A percentile compares a stretch with the other conserved stretches of the same genome.
These are phyloP conservation scores for Candida broadrunensis DNA, from an alignment of 805 yeast species.

Conservation along the genomic window DNA sequence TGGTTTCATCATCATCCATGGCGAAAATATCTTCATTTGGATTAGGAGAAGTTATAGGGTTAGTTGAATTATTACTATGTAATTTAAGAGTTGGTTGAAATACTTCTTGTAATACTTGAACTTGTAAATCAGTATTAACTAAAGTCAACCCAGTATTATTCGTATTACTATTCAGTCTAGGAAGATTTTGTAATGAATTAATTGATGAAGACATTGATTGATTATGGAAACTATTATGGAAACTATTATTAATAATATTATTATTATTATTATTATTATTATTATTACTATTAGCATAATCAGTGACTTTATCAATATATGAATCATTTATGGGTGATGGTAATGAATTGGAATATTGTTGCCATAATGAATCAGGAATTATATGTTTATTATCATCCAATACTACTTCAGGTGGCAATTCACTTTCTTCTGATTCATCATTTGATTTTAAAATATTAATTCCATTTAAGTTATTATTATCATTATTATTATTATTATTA, in stretches of 20 bases:
- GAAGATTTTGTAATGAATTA: conserved; percentile 1
- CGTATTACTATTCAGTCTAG: conserved; percentile 11
- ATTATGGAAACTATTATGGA: conserved; percentile 1
- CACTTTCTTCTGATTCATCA: neutral
- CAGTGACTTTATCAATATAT: conserved; percentile 1
- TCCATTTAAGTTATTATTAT: conserved; percentile 19
- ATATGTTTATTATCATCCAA: conserved; percentile 90
- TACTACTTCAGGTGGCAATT: conserved; percentile 67
- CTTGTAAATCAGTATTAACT: conserved; percentile 37
- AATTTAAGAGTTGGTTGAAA: conserved; percentile 20
- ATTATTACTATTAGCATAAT: neutral
- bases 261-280: neutral
- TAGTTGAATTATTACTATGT: conserved; percentile 25
- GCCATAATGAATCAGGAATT: conserved; percentile 77
- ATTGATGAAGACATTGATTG: conserved; percentile 6
- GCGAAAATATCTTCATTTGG: conserved; percentile 26
- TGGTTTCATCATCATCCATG: conserved; percentile 9
- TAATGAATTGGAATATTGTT: conserved; percentile 47
- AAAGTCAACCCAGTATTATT: conserved; percentile 27
- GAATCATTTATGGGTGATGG: conserved; percentile 14
- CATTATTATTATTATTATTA: neutral
- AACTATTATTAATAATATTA: neutral
- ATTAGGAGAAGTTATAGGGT: conserved; percentile 31
- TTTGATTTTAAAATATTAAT: neutral
- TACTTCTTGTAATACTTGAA: conserved; percentile 36